Evolutionary conservation across 805 yeast genomes (phyloP).

Genomic region (Nakazawaea peltata): DNA sequence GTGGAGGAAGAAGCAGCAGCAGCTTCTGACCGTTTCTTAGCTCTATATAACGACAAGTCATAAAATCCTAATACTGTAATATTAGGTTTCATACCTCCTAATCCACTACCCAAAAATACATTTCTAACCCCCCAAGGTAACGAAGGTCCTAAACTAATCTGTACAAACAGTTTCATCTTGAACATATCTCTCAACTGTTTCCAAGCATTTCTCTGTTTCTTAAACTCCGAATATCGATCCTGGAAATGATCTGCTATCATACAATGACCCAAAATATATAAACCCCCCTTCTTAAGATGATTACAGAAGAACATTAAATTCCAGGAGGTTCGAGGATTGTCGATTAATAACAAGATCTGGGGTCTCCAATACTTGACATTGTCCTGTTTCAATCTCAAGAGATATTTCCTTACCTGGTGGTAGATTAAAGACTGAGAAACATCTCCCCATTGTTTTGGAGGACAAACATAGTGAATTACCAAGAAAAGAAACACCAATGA

Average conservation of each 20-base stretch:
- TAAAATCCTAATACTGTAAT: conserved; percentile 88
- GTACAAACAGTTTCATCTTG: conserved; percentile 87
- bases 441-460: conserved; percentile 98
- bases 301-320: conserved; percentile 88
- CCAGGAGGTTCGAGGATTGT: conserved; percentile 91
- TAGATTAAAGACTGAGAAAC: conserved; percentile 92
- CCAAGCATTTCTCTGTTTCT: conserved; percentile 78
- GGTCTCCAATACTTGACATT: conserved; percentile 99
- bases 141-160: conserved; percentile 79
- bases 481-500: conserved; percentile 61
- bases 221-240: conserved; percentile 58
- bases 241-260: conserved; percentile 59
- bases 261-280: conserved; percentile 89
- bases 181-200: conserved; percentile 67
- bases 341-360: conserved; percentile 80
- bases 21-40: conserved; percentile 12
- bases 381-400: conserved; percentile 75
- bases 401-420: conserved; percentile 92
- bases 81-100: conserved; percentile 98
- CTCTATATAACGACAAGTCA: conserved; percentile 38
- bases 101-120: conserved; percentile 84
- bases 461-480: conserved; percentile 81
- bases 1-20: no score
- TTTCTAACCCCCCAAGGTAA: conserved; percentile 94
- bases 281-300: conserved; percentile 90